Evolutionary conservation across 1,284 basidiomycete species (phyloP), one percentile per base, ranked within the genome.

Genomic region (Coriolopsis trogii): DNA sequence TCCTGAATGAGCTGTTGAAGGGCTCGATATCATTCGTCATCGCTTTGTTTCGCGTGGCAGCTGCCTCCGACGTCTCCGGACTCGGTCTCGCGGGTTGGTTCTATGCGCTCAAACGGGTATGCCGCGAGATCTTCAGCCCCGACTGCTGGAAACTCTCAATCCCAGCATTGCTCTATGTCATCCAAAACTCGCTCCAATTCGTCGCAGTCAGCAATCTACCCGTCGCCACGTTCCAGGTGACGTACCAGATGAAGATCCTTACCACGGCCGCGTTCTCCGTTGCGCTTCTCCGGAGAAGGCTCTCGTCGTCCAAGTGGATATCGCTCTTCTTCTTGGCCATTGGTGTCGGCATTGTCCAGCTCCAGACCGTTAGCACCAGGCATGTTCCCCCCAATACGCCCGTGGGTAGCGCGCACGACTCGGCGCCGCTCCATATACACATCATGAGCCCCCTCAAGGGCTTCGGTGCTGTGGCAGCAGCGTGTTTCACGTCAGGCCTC

Each of bases 121-220:
- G 81, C 58, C 67, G 70, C 37, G 76, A 77, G 56, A 72, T 84
- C 37, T 87, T 92, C 69, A 93, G 90, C 55, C 73, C 80, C 3
- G 95, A 98, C 72, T 95, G 92, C 73, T 97, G 94, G 93, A 98
- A 97, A 71, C 83, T 98, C 16, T 93, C 93, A 23, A 95, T 98
- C 57, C 96, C 96, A 9, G 96, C 96, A 9, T 82, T 98, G 52
- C 89, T 98, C 61, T 99, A 98, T 63, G 93, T 96, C 63, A 84
- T 96, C 53, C 95, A 98, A 75, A 98, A 98, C 77, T 95, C 94
- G 70, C 79, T 98, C 34, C 95, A 98, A 70, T 98, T 94, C 71
- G 89, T 96, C 53, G 95, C 95, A 13, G 90, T 91, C 21, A 88
- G 89, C 50, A 97, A 98, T 69, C 80, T 98, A 52, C 91, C 94